A percentile compares a stretch with the other conserved stretches of the same genome.
Conservation (phyloP, 2,329 filamentous ascomycete species). For the Drechslerella dactyloides region DNA sequence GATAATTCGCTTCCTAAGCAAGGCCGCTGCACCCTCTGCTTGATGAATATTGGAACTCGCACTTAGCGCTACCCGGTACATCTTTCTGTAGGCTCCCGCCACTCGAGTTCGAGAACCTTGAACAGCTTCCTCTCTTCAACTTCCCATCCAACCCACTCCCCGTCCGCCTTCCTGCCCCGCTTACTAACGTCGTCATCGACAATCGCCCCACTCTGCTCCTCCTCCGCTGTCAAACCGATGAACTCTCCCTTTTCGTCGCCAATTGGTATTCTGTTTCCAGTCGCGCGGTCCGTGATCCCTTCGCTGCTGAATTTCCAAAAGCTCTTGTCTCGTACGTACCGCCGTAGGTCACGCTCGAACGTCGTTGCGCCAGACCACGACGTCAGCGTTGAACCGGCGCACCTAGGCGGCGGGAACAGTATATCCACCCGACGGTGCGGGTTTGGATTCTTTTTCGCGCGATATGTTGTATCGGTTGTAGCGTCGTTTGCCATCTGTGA, state of each 20-base stretch:
- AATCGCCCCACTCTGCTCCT: constrained; percentile 67
- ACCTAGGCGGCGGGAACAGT: constrained; percentile 86
- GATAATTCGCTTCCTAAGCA: too few species aligned
- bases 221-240: constrained; percentile 58
- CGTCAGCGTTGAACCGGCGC: constrained; percentile 82
- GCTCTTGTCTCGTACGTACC: constrained; percentile 75
- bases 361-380: constrained; percentile 90
- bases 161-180: constrained; percentile 59
- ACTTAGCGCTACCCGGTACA: constrained; percentile 25
- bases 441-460: constrained; percentile 68
- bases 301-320: constrained; percentile 89
- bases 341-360: constrained; percentile 82
- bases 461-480: constrained; percentile 25
- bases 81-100: constrained; percentile 35
- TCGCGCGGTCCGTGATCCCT: constrained; percentile 72
- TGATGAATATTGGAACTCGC: too few species aligned
- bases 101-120: constrained; percentile 32
- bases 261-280: constrained; percentile 68
- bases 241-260: constrained; percentile 55
- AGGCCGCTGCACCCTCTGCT: too few species aligned
- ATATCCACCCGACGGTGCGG: constrained; percentile 88
- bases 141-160: constrained; percentile 47
- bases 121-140: constrained; percentile 47
- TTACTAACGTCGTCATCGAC: constrained; percentile 70
- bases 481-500: constrained; percentile 51